Evolutionary conservation across 2,329 filamentous ascomycete species (phyloP), one percentile per base, ranked within the genome.

Genomic region (Colletotrichum gloeosporioides): DNA sequence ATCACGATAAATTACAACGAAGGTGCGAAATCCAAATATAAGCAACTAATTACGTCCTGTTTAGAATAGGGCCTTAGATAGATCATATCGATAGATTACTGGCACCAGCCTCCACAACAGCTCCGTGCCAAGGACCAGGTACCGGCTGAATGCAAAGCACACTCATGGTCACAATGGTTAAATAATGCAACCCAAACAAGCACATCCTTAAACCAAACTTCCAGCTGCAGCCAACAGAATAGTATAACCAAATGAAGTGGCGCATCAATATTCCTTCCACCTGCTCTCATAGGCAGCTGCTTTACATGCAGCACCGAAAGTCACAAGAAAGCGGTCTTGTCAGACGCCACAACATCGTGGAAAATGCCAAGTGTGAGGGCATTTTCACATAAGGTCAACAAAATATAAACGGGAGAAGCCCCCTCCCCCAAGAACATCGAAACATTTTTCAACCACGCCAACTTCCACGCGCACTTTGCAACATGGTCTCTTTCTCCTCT

Each of bases 401-500:
- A 22, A 4, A 22, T 22, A 22, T 53, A 53, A 64, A 44, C 34
- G 8, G 1, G 15, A 27, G 29, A 22, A 22, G 44, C 44, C 44
- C 18, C 44, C n/a, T 22, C 44, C 44, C n/a, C n/a, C n/a, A 10
- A 22, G 2, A 22, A 22, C 10, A 53, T 3, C 6, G 6, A 22
- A 22, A 22, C 6, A 4, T 8, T 53, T 6, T 22, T 12, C 18
- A 13, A 53, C 44, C n/a, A 53, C n/a, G 12, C 44, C 6, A 22
- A 4, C 44, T 53, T 53, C 44, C 6, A 8, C 44, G 44, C 44
- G 10, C 29, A 22, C 3, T 62, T 0, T 18, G 10, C 4, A 64
- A 9, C 25, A 76, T 76, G 74, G 57, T 74, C 27, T 57, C 70
- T 9, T 61, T 76, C 32, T 34, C 32, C 10, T 55, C 74, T 25